A percentile compares a stretch with the other conserved stretches of the same genome.
phyloP scores from a whole-genome alignment of 192 early-diverging fungal species.

The Podila verticillata region DNA sequence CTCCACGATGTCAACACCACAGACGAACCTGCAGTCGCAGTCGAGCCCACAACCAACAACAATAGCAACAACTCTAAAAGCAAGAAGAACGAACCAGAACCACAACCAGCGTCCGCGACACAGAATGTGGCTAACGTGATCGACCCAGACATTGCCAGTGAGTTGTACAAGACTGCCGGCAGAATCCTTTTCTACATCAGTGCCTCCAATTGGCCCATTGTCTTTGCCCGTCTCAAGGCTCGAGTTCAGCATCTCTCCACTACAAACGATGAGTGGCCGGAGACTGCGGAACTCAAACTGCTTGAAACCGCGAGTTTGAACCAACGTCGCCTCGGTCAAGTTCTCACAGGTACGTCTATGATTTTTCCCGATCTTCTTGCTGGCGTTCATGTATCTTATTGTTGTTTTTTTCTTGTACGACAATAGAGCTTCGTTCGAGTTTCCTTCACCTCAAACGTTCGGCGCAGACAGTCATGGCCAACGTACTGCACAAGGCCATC shows the following conservation, averaged over 20 bases:
- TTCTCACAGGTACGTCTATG: slow-evolving; percentile 64
- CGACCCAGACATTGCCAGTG: slow-evolving; percentile 64
- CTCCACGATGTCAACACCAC: slow-evolving; percentile 64
- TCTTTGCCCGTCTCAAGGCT: slow-evolving; percentile 77
- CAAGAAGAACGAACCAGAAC: slow-evolving; percentile 42
- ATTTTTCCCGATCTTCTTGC: background rate
- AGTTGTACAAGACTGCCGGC: slow-evolving; percentile 86
- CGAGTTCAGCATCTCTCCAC: slow-evolving; percentile 71
- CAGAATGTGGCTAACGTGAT: slow-evolving; percentile 24
- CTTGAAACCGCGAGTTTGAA: slow-evolving; percentile 89
- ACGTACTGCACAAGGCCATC: slow-evolving; percentile 82
- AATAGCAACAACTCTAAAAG: slow-evolving; percentile 24
- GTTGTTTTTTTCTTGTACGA: background rate
- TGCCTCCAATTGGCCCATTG: slow-evolving; percentile 88
- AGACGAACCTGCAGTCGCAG: slow-evolving; percentile 49
- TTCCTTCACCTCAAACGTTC: slow-evolving; percentile 70
- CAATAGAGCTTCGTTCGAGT: slow-evolving; percentile 57
- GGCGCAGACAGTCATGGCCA: slow-evolving; percentile 79
- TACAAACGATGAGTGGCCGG: slow-evolving; percentile 73
- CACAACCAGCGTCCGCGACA: slow-evolving; percentile 38
- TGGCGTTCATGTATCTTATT: background rate
- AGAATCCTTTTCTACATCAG: slow-evolving; percentile 87
- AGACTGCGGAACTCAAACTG: slow-evolving; percentile 85
- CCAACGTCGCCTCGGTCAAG: slow-evolving; percentile 70
- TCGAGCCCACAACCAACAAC: slow-evolving; percentile 47